phyloP scores from a whole-genome alignment of 768 basidiomycete genomes.

The Suillus decipiens region DNA sequence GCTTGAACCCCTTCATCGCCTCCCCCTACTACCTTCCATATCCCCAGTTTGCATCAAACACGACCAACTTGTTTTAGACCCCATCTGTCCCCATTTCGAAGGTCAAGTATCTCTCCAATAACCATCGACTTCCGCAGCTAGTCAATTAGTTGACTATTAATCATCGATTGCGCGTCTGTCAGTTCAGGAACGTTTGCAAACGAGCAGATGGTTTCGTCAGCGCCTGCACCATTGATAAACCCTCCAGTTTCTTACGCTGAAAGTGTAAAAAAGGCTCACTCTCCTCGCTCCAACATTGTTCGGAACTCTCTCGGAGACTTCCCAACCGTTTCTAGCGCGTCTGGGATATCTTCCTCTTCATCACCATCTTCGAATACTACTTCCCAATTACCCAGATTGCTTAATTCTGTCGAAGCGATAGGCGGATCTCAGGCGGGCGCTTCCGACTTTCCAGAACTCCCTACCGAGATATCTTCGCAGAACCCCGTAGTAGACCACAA shows the following conservation, averaged over 20 bases:
- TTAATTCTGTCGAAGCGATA: background rate
- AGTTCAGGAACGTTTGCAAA: constrained; percentile 2
- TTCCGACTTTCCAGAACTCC: constrained; percentile 6
- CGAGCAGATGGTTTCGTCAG: constrained; percentile 32
- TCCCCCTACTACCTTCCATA: background rate
- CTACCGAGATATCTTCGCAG: constrained; percentile 5
- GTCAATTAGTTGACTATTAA: background rate
- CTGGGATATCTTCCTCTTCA: constrained; percentile 11
- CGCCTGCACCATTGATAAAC: constrained; percentile 30
- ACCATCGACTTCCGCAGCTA: background rate
- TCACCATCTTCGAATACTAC: constrained; percentile 13
- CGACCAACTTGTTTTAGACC: background rate
- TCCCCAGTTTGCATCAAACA: background rate
- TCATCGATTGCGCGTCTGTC: background rate
- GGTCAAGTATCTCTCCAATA: background rate
- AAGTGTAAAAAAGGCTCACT: constrained; percentile 51
- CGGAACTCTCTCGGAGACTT: constrained; percentile 11
- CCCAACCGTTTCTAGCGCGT: constrained; percentile 5
- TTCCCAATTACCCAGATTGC: background rate
- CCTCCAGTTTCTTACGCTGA: constrained; percentile 60
- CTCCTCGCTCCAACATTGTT: constrained; percentile 26
- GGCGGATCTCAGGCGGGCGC: constrained; percentile 3
- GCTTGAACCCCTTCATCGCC: constrained; percentile 4
- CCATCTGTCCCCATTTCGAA: background rate
- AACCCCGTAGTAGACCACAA: background rate